A percentile compares a stretch with the other conserved stretches of the same genome.
Evolutionary conservation across 2,329 filamentous ascomycete genomes (phyloP).

Genomic region (Volutella citrinella): DNA sequence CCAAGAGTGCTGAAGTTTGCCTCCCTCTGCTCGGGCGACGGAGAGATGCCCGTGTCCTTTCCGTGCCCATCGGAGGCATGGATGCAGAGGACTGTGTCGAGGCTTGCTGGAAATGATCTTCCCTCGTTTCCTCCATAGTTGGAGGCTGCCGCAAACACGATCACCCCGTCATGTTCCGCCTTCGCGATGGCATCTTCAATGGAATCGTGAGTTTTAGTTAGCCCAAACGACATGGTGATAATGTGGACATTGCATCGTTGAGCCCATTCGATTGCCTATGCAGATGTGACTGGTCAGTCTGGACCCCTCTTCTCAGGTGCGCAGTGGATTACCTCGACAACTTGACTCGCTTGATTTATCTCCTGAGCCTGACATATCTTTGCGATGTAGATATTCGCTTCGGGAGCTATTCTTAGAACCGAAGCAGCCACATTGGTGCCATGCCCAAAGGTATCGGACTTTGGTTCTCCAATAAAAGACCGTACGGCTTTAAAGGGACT

Average conservation of each 20-base stretch:
- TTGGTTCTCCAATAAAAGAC: no score
- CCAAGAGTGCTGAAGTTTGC: slow-evolving; percentile 7
- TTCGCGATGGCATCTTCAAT: neutral
- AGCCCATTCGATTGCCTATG: slow-evolving; percentile 11
- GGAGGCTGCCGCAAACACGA: slow-evolving; percentile 3
- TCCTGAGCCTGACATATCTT: no score
- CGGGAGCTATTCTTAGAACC: no score
- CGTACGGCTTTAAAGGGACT: no score
- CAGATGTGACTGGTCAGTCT: no score
- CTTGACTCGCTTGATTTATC: no score
- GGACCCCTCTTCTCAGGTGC: no score
- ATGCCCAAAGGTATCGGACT: no score
- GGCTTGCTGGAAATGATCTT: slow-evolving; percentile 1
- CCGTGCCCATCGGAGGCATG: slow-evolving; percentile 8
- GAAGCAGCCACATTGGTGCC: no score
- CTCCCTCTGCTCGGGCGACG: neutral
- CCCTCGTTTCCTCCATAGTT: neutral
- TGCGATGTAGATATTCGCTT: no score
- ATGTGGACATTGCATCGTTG: slow-evolving; percentile 1
- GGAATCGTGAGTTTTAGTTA: neutral
- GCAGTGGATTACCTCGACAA: no score
- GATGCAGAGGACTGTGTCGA: slow-evolving; percentile 3
- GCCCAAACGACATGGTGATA: slow-evolving; percentile 6
- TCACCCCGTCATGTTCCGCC: neutral
- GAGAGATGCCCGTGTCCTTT: neutral